Evolutionary conservation across 1,284 basidiomycete genomes (phyloP), one percentile per base, ranked within the genome.

Genomic region (Rhodofomes roseus): DNA sequence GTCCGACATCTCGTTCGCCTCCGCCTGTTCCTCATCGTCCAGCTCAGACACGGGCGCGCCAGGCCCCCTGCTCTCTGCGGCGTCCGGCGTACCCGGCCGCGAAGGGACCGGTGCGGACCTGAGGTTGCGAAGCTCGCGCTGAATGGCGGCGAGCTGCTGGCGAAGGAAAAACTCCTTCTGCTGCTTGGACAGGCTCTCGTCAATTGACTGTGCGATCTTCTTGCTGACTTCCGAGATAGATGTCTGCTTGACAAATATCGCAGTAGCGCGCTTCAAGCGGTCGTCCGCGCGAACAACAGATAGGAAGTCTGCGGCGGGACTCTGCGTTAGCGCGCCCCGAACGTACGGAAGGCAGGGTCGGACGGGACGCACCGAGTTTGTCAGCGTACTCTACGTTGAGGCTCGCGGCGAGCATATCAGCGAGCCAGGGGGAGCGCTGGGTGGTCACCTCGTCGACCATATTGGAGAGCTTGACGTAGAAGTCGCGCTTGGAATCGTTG

Each of bases 71-170:
- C 18, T 56, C 39, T 9, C 22, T 23, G 23, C 54, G 11, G 56
- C 57, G 18, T 56, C 29, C 4, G 50, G 50, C 7, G 50, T 34
- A 7, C 50, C 34, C 31, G 50, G 16, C 4, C 50, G 27, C 29
- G 50, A 11, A 16, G 20, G 16, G 2, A 44, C 23, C 16, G 7
- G 59, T n/a, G 75, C 70, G 61, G 63, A 55, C n/a, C 68, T 70
- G n/a, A 92, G 77, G 18, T 77, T 78, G 40, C 88, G 85, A 12
- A 96, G 81, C 73, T 96, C 94, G 56, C 92, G 87, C 67, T 95
- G 91, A 65, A 96, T 95, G 11, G 91, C 93, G 31, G 91, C 88
- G 51, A 95, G 84, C 70, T 96, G 94, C 70, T 96, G 93, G 57
- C 89, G 86, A 2, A 92, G 79, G 76, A 90, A 92, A 69, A 87